Evolutionary conservation across 2,329 filamentous ascomycete species (phyloP), one percentile per base, ranked within the genome.

Genomic region (Alternaria triticimaculans): DNA sequence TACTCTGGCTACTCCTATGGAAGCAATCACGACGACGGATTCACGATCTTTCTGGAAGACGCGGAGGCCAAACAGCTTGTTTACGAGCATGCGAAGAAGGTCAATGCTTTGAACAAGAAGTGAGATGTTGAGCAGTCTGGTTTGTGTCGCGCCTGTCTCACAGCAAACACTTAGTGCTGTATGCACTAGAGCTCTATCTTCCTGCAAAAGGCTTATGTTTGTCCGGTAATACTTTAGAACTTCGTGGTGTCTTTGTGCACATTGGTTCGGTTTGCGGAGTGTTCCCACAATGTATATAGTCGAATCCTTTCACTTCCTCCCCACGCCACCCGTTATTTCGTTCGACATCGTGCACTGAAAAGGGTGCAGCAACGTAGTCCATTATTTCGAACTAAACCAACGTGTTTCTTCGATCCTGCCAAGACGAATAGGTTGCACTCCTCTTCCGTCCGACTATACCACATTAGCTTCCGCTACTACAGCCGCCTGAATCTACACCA

Each of bases 21-120:
- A 1, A 80, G 81, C 45, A 88, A 88, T 70, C 78, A 87, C 55
- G 78, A 88, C 46, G 86, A 87, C 57, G 86, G 86, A 0, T 87
- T 87, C 70, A 87, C 86, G 1, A 87, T 88, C 53, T 88, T 81
- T 67, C 66, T 87, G 28, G 86, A 87, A 30, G 69, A 74, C 4
- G 53, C 20, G 65, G 67, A 55, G n/a, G 53, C 53, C 15, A 15
- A 55, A 28, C 30, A 26, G 21, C 25, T 55, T 18, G 53, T 55
- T 28, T 55, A 44, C 12, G 53, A 44, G 37, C 53, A 55, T 20
- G 53, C 53, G 23, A 44, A 44, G 21, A 55, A 55, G 37, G 33
- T 55, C 37, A 55, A 55, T 55, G 53, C 53, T 18, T 37, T 55
- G 6, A 44, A 44, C n/a, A 44, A 26, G 23, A 28, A 18, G 33